These are phyloP conservation scores for Sclerotinia borealis DNA, from an alignment of 2,329 filamentous ascomycete species.

Conservation along the genomic window DNA sequence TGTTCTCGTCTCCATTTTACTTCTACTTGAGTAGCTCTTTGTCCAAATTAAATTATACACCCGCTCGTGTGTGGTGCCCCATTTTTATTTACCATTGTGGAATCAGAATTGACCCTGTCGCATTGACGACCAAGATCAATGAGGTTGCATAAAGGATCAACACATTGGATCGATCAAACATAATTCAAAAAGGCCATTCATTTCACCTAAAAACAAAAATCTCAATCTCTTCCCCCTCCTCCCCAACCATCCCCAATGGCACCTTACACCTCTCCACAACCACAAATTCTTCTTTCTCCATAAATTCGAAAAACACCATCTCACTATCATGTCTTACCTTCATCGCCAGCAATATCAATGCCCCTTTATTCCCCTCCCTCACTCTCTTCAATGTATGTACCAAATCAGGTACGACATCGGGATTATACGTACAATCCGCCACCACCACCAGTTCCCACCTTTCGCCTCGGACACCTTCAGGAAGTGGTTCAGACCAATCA, in stretches of 20 bases:
- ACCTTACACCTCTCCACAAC: constrained; percentile 20
- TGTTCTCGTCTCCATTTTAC: no score
- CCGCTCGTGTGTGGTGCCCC: no score
- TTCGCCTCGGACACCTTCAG: constrained; percentile 25
- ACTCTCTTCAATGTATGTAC: constrained; percentile 47
- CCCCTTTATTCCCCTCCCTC: constrained; percentile 4
- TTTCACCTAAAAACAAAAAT: constrained; percentile 26
- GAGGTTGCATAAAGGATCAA: no score
- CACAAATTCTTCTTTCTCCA: constrained; percentile 33
- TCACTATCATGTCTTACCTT: constrained; percentile 65
- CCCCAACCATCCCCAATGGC: constrained; percentile 23
- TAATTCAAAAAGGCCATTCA: no score
- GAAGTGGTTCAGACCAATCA: constrained; percentile 55
- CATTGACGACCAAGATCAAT: no score
- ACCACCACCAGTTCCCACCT: constrained; percentile 55
- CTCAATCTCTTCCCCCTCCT: constrained; percentile 27
- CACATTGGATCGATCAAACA: no score
- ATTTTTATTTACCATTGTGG: no score
- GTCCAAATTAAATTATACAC: no score
- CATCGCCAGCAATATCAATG: constrained; percentile 50
- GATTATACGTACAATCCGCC: constrained; percentile 69
- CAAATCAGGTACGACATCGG: constrained; percentile 57
- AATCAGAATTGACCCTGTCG: no score
- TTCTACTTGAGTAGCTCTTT: no score
- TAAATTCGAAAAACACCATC: constrained; percentile 58